phyloP scores from a whole-genome alignment of 306 rosid species.

The Prunus mume region DNA sequence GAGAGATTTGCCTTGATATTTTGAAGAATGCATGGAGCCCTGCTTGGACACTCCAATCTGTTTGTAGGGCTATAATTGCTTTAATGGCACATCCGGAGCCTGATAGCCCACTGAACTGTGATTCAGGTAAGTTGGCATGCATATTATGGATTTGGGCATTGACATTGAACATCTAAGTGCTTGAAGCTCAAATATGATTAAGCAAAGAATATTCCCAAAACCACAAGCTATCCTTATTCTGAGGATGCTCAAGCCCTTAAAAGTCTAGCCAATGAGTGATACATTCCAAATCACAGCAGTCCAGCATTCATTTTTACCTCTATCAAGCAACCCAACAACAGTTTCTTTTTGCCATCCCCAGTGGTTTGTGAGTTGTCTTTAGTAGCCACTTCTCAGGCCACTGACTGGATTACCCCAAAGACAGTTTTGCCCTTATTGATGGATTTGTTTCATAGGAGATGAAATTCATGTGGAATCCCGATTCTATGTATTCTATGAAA shows the following conservation, averaged over 20 bases:
- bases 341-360: background rate
- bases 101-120: slow-evolving; percentile 96
- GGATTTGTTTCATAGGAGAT: background rate
- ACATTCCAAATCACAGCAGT: no score
- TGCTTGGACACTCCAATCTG: slow-evolving; percentile 99
- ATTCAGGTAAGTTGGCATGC: slow-evolving; percentile 52
- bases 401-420: background rate
- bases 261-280: background rate
- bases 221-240: background rate
- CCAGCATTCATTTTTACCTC: no score
- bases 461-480: background rate
- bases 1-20: slow-evolving; percentile 97
- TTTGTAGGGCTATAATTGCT: slow-evolving; percentile 97
- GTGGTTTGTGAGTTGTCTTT: background rate
- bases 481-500: background rate
- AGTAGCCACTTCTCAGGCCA: background rate
- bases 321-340: no score
- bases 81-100: slow-evolving; percentile 99
- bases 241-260: background rate
- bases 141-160: background rate
- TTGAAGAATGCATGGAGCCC: slow-evolving; percentile 99
- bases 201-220: background rate
- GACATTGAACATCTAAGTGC: background rate
- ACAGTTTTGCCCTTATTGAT: background rate
- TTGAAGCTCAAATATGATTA: background rate